Evolutionary conservation across 192 early-diverging fungal genomes (phyloP), one percentile per base, ranked within the genome.

Genomic region (Backusella liffmaniae): DNA sequence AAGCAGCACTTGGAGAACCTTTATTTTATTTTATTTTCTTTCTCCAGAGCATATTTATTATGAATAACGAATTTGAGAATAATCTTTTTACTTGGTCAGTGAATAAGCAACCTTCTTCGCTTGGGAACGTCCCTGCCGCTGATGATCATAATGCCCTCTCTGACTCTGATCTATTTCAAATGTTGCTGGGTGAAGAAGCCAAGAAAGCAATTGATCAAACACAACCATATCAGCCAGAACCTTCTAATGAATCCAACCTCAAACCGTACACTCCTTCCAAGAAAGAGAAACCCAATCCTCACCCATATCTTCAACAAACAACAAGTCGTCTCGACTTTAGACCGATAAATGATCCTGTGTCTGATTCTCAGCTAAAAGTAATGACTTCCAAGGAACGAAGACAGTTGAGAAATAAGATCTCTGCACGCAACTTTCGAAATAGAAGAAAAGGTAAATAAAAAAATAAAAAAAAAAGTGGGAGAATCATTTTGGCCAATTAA

Each of bases 341-440:
- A 71, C 44, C 70, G 12, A 71, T 44, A 23, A 49, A 71, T 49
- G 70, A 49, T 29, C 42, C 29, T 46, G 66, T 66, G 51, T 37
- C 77, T 29, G 66, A 73, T 26, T 67, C 72, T 62, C 90, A 93
- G 74, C 76, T 90, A 70, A 91, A 90, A 51, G 84, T 83, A 23
- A 84, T 93, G 77, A 75, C 86, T 12, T 80, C 87, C 5, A 91
- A 88, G 73, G 90, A 93, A 80, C 84, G 90, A 26, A 83, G 92
- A 44, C 90, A 91, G 80, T 81, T 92, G 75, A 80, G 92, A 74
- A 93, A 93, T 84, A 93, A 93, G 74, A 91, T 93, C 35, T 90
- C 88, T 29, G 92, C 92, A 34, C 84, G 91, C 73, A 92, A 91
- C 79, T 93, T 93, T 79, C 82, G 92, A 26, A 84, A 88, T 65